Base-by-base conservation (phyloP, 768 basidiomycete genomes). In the Suillus alpinus region DNA sequence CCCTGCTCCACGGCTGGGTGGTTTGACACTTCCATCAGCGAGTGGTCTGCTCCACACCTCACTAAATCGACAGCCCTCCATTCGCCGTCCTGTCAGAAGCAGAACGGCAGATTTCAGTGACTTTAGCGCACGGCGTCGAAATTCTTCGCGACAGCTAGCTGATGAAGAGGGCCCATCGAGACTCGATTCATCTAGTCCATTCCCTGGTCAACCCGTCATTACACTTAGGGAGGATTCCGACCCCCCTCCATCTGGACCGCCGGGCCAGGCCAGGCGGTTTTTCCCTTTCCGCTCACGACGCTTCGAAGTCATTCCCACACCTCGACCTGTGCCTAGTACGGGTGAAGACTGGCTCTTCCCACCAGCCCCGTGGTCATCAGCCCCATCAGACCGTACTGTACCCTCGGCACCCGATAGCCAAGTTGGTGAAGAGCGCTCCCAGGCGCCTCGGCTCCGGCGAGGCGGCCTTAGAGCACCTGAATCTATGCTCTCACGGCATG, bases 41-140 rank as follows among this genome's bases (percentile, higher is more conserved):
- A 39, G 58, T 20, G 70, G 70, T 18, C 63, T 66, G 23, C 13
- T 66, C 37, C 72, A 73, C 39, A 64, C 75, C 10, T 67, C 71
- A 6, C 73, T 88, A 18, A 75, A 78, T 18, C 84, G 89, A 37
- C 86, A 87, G 62, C 73, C 83, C 0, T 84, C 86, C 23, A 77
- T 88, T 51, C 87, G 88, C 31, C 87, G 87, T 26, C 78, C 84
- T 2, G 66, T 76, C 36, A 78, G 80, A 5, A 80, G 81, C 32
- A 77, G 88, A 37, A 78, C 83, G 14, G 78, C 83, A 14, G 89
- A 91, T 63, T 91, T 92, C 70, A 86, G 81, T 67, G 89, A 91
- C 31, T 91, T 88, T 63, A 87, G 89, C 0, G 71, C 82, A 26
- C 85, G 84, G 13, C 84, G 89, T 34, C 83, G 90, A 56, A 83